Evolutionary conservation across 163 green algal genomes (phyloP), one percentile per base, ranked within the genome.

Genomic region (Coccomyxa subellipsoidea): DNA sequence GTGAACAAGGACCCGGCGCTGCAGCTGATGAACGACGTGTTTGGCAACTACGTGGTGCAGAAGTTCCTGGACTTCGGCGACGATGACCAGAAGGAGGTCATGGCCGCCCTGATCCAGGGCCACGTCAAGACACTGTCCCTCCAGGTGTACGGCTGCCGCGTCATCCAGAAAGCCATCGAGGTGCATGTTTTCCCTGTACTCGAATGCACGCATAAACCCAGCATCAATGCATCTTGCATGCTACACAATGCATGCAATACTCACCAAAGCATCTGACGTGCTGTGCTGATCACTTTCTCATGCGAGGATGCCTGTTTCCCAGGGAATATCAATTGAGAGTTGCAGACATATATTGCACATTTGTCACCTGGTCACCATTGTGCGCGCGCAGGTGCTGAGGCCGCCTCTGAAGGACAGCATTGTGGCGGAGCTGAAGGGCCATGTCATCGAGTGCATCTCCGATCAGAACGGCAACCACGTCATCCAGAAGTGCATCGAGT

Each of bases 381-480:
- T 59, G 3, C 23, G 47, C 23, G 47, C 23, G 3, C 34, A 76
- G 69, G 69, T 76, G 31, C 69, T 76, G 69, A 78, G 36, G 12
- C 7, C 27, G 36, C 72, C 37, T 40, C 1, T 18, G 27, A 78
- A 69, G 37, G 37, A 37, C 25, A 35, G 25, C 18, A 36, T n/a
- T 29, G 77, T 90, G 31, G 38, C 73, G 69, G 92, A 96, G 90
- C 90, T 98, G 73, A 88, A 95, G 21, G 92, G 89, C 3, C 84
- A 92, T 71, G 91, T 96, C 38, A 91, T 95, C 82, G 80, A 86
- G 29, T 94, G 87, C 73, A 85, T 97, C 69, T 82, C 76, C 35
- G 90, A 95, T 71, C 94, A 97, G 88, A 98, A 98, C 77, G 95
- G 95, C 84, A 98, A 98, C 88, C 95, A 98, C 84, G 95, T 98